A percentile compares a stretch with the other conserved stretches of the same genome.
These are phyloP conservation scores for Petunia secreta DNA, from an alignment of 257 asterid genomes.

Conservation along the genomic window DNA sequence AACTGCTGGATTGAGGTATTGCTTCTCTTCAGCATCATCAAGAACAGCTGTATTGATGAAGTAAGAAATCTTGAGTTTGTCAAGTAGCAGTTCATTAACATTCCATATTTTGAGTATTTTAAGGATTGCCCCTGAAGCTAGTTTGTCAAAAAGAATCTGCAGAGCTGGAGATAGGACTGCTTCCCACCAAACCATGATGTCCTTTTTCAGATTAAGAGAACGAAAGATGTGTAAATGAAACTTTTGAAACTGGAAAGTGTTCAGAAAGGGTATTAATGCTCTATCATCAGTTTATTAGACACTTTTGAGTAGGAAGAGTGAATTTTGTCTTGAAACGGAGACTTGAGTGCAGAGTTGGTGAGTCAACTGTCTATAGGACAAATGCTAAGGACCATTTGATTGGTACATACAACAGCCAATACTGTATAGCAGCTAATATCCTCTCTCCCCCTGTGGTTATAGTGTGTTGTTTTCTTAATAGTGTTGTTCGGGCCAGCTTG, in stretches of 20 bases:
- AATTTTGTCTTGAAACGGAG: not conserved
- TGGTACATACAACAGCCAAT: too few species aligned
- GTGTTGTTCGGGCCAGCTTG: too few species aligned
- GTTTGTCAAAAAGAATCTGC: slow-evolving; percentile 50
- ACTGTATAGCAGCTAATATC: too few species aligned
- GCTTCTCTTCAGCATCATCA: slow-evolving; percentile 61
- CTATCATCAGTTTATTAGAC: not conserved
- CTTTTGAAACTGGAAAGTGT: not conserved
- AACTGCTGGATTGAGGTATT: slow-evolving; percentile 47
- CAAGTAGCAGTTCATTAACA: slow-evolving; percentile 42
- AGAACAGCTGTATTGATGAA: slow-evolving; percentile 49
- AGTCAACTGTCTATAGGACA: not conserved
- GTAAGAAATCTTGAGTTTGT: slow-evolving; percentile 55
- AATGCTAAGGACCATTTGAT: not conserved
- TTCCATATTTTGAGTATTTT: slow-evolving; percentile 45
- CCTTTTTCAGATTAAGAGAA: not conserved
- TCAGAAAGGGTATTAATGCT: not conserved
- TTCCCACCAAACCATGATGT: slow-evolving; percentile 49
- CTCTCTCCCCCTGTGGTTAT: too few species aligned
- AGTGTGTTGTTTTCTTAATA: too few species aligned
- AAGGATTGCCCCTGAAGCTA: slow-evolving; percentile 47
- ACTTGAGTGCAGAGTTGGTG: not conserved
- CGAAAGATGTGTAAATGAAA: not conserved
- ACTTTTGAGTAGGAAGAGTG: not conserved
- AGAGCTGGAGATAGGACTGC: slow-evolving; percentile 52